Evolutionary conservation across 306 rosid genomes (phyloP), one percentile per base, ranked within the genome.

Genomic region (Malus orientalis): DNA sequence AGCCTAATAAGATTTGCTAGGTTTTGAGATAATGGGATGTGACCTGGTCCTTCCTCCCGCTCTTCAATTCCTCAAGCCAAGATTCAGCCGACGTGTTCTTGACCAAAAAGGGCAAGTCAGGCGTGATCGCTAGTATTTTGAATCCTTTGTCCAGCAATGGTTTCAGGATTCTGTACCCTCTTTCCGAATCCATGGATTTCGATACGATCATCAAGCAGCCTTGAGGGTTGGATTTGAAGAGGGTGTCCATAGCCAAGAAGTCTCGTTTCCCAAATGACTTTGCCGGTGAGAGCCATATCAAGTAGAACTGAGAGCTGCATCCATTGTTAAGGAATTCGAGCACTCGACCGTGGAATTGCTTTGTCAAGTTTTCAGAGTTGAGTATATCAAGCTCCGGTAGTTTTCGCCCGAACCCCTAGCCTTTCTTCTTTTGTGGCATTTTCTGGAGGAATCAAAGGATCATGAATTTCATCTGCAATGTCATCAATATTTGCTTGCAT

Each of bases 11-110:
- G 62, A 65, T 87, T 85, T 4, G 90, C 81, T 32, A 82, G 80
- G 53, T 88, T 88, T 81, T 90, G 93, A 74, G 77, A 68, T 64
- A 90, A 67, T n/a, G 88, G 86, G 74, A 88, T 76, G 76, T 73
- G 69, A 45, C 93, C 93, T 4, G 93, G 69, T 88, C 91, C 67
- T 68, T 83, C 6, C 78, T 75, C 27, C 91, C 96, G 63, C 70
- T 75, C 32, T 27, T 81, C 69, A 88, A 60, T 18, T 69, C 73
- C 22, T 38, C 23, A 30, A 88, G 70, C 92, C 92, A 88, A 53
- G 77, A 29, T 76, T 88, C 77, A 1, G 81, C 89, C 4, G 84
- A 84, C 3, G 88, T 81, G 53, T 60, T 69, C 42, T 71, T 82
- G 58, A 86, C 74, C 49, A 88, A 59, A 69, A 72, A 75, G 6